Conservation (phyloP, 257 asterid species). For the Solanum peruvianum region DNA sequence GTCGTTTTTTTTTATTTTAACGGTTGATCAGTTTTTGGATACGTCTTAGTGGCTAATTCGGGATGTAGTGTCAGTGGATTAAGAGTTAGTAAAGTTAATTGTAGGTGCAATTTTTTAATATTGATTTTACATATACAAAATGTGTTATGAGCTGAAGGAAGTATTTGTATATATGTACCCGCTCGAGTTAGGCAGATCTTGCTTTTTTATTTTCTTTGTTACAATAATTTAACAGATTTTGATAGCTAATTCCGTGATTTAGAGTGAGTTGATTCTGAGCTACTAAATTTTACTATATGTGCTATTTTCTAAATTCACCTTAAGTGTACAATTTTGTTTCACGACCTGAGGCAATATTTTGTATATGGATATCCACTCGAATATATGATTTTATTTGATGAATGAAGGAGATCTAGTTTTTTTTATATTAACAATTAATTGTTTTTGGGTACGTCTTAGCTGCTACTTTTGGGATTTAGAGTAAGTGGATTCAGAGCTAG, state of each 20-base stretch:
- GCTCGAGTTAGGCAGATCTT: neutral
- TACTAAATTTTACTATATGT: neutral
- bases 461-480: neutral
- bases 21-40: neutral
- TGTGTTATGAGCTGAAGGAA: neutral
- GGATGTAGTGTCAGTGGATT: neutral
- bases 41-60: neutral
- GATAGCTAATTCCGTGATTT: neutral
- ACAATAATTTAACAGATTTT: neutral
- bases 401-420: neutral
- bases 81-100: neutral
- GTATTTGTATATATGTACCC: neutral
- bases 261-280: neutral
- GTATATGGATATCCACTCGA: neutral
- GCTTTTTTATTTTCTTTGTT: neutral
- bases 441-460: neutral
- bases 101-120: neutral
- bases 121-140: neutral
- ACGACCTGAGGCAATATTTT: neutral
- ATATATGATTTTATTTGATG: neutral
- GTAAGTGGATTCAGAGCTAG: neutral
- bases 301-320: neutral
- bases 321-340: neutral
- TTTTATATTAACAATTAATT: neutral
- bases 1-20: neutral